Conservation (phyloP, 2,329 filamentous ascomycete species). For the Exophiala sideris region DNA sequence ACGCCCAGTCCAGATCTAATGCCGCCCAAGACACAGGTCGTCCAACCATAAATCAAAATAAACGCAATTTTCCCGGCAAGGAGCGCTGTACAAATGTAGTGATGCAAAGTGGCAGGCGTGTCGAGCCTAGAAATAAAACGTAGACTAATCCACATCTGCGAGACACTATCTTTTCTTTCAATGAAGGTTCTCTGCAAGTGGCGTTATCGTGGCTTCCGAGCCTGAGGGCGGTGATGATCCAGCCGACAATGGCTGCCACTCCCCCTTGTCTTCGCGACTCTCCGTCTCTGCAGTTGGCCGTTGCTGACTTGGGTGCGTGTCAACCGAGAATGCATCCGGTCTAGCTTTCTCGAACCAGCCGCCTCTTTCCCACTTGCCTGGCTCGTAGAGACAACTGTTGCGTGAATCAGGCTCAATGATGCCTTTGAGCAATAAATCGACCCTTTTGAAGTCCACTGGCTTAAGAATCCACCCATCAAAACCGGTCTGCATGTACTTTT, state of each 20-base stretch:
- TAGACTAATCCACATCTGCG: no score
- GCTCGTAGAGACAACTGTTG: slow-evolving; percentile 61
- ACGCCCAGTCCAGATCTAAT: no score
- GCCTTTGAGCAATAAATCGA: slow-evolving; percentile 66
- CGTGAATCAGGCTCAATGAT: slow-evolving; percentile 62
- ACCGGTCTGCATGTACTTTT: slow-evolving; percentile 70
- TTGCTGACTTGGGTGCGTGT: slow-evolving; percentile 28
- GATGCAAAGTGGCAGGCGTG: no score
- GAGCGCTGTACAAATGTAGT: no score
- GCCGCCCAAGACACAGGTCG: no score
- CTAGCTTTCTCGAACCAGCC: slow-evolving; percentile 67
- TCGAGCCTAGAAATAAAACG: no score
- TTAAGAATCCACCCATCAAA: slow-evolving; percentile 93
- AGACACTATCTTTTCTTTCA: no score
- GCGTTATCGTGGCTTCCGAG: neutral
- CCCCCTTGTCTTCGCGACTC: neutral
- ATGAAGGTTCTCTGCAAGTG: no score
- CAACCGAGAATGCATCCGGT: slow-evolving; percentile 20
- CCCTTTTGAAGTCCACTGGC: slow-evolving; percentile 74
- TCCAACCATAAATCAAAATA: no score
- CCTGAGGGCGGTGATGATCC: neutral
- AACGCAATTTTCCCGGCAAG: no score
- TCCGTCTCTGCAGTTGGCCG: slow-evolving; percentile 9
- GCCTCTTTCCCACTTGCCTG: slow-evolving; percentile 77
- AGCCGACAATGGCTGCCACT: neutral